Evolutionary conservation across 148 eudicot genomes (phyloP).

Genomic region (Rhododendron henanense): DNA sequence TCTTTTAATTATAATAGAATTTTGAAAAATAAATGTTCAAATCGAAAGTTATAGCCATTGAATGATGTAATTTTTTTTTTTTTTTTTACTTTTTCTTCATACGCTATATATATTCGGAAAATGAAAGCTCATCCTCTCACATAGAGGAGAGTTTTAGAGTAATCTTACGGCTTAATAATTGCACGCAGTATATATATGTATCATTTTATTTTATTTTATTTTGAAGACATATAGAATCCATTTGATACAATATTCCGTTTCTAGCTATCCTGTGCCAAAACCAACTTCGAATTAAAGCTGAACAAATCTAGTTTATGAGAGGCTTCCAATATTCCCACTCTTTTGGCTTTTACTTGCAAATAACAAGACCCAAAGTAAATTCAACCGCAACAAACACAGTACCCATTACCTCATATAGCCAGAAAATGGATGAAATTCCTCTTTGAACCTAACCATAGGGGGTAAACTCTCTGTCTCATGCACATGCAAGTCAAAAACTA

Average conservation of each 20-base stretch:
- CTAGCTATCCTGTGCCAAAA: background rate
- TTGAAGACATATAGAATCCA: background rate
- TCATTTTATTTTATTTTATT: background rate
- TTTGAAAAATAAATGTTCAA: background rate
- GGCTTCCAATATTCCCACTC: background rate
- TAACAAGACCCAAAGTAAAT: background rate
- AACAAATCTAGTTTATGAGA: background rate
- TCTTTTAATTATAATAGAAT: background rate
- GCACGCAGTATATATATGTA: background rate
- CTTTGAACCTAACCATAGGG: background rate
- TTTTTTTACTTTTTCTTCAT: background rate
- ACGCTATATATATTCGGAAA: background rate
- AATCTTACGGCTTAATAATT: background rate
- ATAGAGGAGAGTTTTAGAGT: no score
- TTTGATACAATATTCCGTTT: background rate
- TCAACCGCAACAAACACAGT: background rate
- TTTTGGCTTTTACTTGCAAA: background rate
- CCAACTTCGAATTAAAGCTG: background rate
- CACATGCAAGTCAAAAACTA: constrained; percentile 9
- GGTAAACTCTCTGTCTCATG: background rate
- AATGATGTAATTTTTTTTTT: no score
- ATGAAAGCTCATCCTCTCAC: background rate
- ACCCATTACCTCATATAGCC: background rate
- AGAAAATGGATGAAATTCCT: background rate
- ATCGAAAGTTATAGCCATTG: background rate